These are phyloP conservation scores for Euphorbia lathyris DNA, from an alignment of 345 rosid genomes.

Conservation along the genomic window DNA sequence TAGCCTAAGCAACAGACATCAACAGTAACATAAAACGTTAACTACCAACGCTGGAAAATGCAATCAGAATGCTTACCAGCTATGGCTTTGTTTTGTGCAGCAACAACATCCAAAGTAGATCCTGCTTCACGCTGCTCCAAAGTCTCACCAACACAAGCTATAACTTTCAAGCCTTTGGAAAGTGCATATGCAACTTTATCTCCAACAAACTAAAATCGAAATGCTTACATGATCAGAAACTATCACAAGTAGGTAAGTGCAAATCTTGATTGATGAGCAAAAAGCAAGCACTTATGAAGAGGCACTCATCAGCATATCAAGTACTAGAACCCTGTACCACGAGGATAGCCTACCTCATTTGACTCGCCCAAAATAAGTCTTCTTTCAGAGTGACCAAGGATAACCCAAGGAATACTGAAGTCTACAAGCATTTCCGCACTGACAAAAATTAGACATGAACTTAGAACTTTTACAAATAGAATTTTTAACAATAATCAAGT, in stretches of 20 bases:
- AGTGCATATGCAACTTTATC: constrained; percentile 96
- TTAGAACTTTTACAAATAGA: not conserved
- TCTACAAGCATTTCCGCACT: constrained; percentile 94
- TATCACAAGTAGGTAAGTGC: constrained; percentile 12
- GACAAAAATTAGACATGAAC: constrained; percentile 13
- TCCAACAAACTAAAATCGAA: constrained; percentile 62
- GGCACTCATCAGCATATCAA: not conserved
- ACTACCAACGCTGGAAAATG: not conserved
- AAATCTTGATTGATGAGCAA: not conserved
- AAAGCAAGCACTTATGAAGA: not conserved
- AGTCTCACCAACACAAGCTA: constrained; percentile 95
- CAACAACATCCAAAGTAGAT: constrained; percentile 76
- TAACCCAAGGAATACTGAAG: constrained; percentile 84
- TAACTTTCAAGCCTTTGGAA: constrained; percentile 79
- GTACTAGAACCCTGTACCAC: constrained; percentile 1
- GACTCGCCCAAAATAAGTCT: constrained; percentile 63
- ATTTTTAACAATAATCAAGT: not conserved
- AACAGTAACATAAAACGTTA: not conserved
- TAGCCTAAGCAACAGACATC: not conserved
- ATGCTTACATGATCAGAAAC: constrained; percentile 1
- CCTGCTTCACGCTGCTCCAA: constrained; percentile 89
- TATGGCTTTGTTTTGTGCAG: constrained; percentile 91
- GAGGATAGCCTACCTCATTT: constrained; percentile 50
- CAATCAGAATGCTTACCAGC: constrained; percentile 46
- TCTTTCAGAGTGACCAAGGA: constrained; percentile 93